Percentiles rank a stretch among this genome's conserved stretches.
phyloP scores from a whole-genome alignment of 768 basidiomycete genomes.

The Hygrophoropsis aurantiaca region DNA sequence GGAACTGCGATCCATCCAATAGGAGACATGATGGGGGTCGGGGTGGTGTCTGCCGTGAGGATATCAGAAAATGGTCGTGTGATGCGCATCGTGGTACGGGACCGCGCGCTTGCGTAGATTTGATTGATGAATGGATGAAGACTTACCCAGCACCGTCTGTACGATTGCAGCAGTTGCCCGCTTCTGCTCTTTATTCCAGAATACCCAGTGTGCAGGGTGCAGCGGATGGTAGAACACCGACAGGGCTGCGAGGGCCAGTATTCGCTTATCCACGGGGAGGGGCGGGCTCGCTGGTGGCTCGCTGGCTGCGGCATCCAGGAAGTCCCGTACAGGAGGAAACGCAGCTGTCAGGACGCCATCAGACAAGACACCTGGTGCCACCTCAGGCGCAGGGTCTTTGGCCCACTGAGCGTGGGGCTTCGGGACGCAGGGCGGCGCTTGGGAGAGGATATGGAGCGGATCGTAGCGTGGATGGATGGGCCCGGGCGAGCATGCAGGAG shows the following conservation, averaged over 20 bases:
- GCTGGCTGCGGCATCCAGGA: slow-evolving; percentile 43
- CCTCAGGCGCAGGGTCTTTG: slow-evolving; percentile 19
- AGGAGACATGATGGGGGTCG: slow-evolving; percentile 33
- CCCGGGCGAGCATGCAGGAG: slow-evolving; percentile 21
- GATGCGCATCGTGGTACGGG: slow-evolving; percentile 8
- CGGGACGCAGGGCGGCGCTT: slow-evolving; percentile 15
- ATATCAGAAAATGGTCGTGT: neutral
- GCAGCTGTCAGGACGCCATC: slow-evolving; percentile 45
- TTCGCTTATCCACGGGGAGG: slow-evolving; percentile 38
- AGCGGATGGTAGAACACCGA: slow-evolving; percentile 54
- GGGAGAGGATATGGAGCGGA: slow-evolving; percentile 29
- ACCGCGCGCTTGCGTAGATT: too few species aligned
- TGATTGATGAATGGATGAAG: too few species aligned
- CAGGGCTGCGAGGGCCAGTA: slow-evolving; percentile 61
- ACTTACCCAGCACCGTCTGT: slow-evolving; percentile 55
- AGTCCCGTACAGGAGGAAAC: slow-evolving; percentile 47
- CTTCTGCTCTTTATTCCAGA: slow-evolving; percentile 58
- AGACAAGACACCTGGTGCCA: slow-evolving; percentile 36
- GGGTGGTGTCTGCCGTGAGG: slow-evolving; percentile 20
- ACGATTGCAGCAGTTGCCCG: slow-evolving; percentile 50
- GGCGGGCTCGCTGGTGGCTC: slow-evolving; percentile 39
- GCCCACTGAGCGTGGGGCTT: slow-evolving; percentile 19
- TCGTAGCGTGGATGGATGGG: slow-evolving; percentile 31
- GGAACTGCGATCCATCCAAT: slow-evolving; percentile 33
- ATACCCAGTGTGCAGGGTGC: slow-evolving; percentile 61